Base-by-base conservation (phyloP, 139 green algal genomes). In the Chloropicon primus region DNA sequence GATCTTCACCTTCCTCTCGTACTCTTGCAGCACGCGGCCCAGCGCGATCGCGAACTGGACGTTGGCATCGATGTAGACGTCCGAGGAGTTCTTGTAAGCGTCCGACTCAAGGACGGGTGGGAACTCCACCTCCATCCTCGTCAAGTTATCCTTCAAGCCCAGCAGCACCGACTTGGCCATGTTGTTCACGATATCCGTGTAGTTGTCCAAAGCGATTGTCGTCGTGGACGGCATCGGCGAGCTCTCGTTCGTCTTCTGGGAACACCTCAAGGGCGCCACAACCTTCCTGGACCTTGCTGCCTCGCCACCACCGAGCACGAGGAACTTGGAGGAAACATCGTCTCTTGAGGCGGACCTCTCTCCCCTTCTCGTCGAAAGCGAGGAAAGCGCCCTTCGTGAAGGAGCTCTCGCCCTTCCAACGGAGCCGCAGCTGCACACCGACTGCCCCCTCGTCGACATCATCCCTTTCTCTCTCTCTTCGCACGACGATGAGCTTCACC, bases 1-100 rank as follows among this genome's bases (percentile, higher is more conserved):
- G 26, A 97, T 41, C 54, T 93, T 88, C 24, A 96, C 88, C 3
- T 82, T 85, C 77, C 21, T 21, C 2, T 2, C 22, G 24, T 76
- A 21, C 54, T 71, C 53, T 62, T 82, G 25, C 72, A 92, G 82
- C 81, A 85, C 74, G 71, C 81, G 82, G 0, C 86, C 91, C 1
- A 80, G 90, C n/a, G 87, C 81, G 10, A 97, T 74, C 0, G 92
- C 91, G 54, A 96, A 84, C 78, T 95, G 92, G 22, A 91, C 85
- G 78, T 97, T 97, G 23, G 92, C 81, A 73, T 97, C 93, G 71
- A 97, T 95, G 80, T 90, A 97, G 2, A 90, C 53, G 77, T 97
- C 93, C 0, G 92, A 96, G 0, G 85, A 80, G 1, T 86, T 87
- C 83, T 94, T 94, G 89, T 95, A 96, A 0, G 84, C 91, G 96